Conservation (phyloP, 2,329 filamentous ascomycete species). For the Aureobasidium subglaciale region DNA sequence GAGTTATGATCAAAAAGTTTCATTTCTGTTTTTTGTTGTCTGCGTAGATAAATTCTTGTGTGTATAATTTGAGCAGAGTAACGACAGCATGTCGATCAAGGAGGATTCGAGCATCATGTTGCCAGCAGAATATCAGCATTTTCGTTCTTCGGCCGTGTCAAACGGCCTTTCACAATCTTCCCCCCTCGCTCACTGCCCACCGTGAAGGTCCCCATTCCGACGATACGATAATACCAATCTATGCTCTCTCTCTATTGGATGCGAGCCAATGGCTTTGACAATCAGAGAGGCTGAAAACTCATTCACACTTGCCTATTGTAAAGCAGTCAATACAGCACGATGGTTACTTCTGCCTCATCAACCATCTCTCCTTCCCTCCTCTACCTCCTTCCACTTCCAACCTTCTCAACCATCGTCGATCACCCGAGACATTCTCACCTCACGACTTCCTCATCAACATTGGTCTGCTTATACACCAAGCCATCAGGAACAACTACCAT, state of each 20-base stretch:
- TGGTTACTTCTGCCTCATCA: neutral
- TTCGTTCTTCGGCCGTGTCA: neutral
- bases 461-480: neutral
- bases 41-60: conserved; percentile 6
- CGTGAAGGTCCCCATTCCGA: neutral
- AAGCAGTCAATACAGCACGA: neutral
- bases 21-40: neutral
- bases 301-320: neutral
- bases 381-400: neutral
- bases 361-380: neutral
- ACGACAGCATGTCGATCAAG: too few species aligned
- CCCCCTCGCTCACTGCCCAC: neutral
- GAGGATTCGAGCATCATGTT: neutral
- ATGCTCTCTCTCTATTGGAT: neutral
- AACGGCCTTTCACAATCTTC: neutral
- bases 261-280: neutral
- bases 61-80: neutral
- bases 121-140: neutral
- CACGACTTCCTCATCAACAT: neutral
- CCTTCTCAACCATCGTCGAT: neutral
- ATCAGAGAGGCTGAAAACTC: too few species aligned
- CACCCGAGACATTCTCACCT: neutral
- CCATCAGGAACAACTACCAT: neutral
- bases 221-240: too few species aligned
- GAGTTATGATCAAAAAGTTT: conserved; percentile 9